Percentiles rank a stretch among this genome's conserved stretches.
phyloP scores from a whole-genome alignment of 371 early-diverging fungal genomes.

The Mucor mucedo region DNA sequence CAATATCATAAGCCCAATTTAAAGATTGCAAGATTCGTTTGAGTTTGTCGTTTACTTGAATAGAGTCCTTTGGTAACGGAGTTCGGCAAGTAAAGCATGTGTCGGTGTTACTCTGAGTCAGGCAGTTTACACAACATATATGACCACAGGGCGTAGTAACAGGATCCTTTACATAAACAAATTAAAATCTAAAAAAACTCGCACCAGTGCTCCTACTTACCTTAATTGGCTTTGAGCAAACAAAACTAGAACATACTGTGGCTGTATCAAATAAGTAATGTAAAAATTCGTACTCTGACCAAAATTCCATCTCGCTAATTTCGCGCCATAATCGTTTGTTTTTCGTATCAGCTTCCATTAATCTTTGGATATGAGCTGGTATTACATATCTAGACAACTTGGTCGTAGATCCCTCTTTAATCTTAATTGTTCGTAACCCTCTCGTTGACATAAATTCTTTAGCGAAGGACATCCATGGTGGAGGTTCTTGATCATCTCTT shows the following conservation, averaged over 20 bases:
- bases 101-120: constrained; percentile 31
- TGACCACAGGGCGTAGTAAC: constrained; percentile 63
- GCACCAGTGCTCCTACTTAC: constrained; percentile 13
- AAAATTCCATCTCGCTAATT: constrained; percentile 28
- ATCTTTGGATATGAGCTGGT: constrained; percentile 19
- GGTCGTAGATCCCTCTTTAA: constrained; percentile 4
- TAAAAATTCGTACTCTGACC: constrained; percentile 48
- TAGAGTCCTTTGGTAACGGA: constrained; percentile 9
- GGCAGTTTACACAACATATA: constrained; percentile 54
- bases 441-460: constrained; percentile 33
- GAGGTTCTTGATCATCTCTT: constrained; percentile 66
- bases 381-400: constrained; percentile 27
- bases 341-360: constrained; percentile 42
- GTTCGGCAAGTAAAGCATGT: constrained; percentile 47
- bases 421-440: constrained; percentile 36
- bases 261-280: constrained; percentile 39
- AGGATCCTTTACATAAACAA: constrained; percentile 52
- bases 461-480: constrained; percentile 65
- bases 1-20: constrained; percentile 20
- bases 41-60: constrained; percentile 37
- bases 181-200: constrained; percentile 24
- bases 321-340: constrained; percentile 52
- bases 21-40: constrained; percentile 38
- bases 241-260: constrained; percentile 31
- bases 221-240: constrained; percentile 34